phyloP scores from a whole-genome alignment of 2,329 filamentous ascomycete genomes.

The Hypoxylon sp. region DNA sequence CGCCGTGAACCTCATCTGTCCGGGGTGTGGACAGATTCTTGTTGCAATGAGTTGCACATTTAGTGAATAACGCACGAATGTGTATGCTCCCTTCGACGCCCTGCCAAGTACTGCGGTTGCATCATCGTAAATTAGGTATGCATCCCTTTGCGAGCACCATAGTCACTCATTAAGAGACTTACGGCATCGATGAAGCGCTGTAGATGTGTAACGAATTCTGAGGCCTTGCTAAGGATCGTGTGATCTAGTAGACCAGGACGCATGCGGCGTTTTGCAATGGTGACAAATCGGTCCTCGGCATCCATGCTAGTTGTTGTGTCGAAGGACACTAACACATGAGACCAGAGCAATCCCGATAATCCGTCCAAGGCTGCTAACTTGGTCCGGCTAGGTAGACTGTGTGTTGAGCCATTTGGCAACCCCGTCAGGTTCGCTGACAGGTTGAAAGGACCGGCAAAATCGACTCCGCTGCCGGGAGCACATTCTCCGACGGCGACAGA shows the following conservation, averaged over 20 bases:
- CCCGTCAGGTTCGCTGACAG: no score
- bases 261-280: constrained; percentile 36
- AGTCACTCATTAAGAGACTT: constrained; percentile 11
- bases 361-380: no score
- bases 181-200: not conserved
- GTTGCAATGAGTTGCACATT: constrained; percentile 29
- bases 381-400: no score
- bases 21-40: not conserved
- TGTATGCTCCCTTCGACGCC: constrained; percentile 31
- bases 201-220: no score
- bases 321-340: constrained; percentile 20
- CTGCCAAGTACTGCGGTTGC: constrained; percentile 26
- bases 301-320: constrained; percentile 34
- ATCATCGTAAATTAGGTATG: constrained; percentile 34
- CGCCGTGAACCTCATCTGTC: no score
- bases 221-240: no score
- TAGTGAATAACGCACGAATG: constrained; percentile 34
- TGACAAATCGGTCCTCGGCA: constrained; percentile 14
- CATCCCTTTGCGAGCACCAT: constrained; percentile 37
- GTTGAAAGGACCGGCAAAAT: no score
- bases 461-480: no score
- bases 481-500: no score
- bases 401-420: no score
- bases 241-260: constrained; percentile 15
- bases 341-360: constrained; percentile 21